These are phyloP conservation scores for Podospora pseudoanserina DNA, from an alignment of 495 filamentous ascomycete genomes.

Conservation along the genomic window DNA sequence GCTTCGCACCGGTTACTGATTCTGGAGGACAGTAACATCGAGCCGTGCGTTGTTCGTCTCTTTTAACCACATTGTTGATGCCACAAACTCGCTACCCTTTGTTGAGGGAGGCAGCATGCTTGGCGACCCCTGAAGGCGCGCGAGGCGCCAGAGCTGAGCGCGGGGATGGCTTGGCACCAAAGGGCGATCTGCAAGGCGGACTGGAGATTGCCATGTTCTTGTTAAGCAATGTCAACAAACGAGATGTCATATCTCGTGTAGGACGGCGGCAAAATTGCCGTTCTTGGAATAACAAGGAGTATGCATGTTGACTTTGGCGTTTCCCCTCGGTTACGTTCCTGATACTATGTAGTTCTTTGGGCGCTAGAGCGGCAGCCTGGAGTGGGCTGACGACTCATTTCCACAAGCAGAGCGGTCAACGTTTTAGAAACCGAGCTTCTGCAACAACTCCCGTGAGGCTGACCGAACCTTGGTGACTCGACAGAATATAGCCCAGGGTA, in stretches of 20 bases:
- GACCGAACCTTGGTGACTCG: neutral
- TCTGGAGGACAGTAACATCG: neutral
- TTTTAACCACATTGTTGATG: neutral
- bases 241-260: neutral
- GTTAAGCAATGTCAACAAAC: neutral
- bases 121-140: constrained; percentile 2
- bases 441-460: constrained; percentile 1
- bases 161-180: constrained; percentile 14
- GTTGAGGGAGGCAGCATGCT: neutral
- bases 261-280: neutral
- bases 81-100: neutral
- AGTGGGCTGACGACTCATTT: constrained; percentile 12
- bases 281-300: neutral
- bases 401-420: constrained; percentile 18
- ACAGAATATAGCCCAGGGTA: neutral
- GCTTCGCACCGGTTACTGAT: neutral
- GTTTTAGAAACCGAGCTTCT: neutral
- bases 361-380: neutral
- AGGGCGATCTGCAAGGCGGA: constrained; percentile 20
- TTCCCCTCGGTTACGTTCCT: neutral
- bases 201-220: neutral
- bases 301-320: neutral
- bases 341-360: neutral
- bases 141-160: constrained; percentile 20
- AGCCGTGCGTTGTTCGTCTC: neutral